Base-by-base conservation (phyloP, 2,329 filamentous ascomycete species). In the Ophiostoma montium region DNA sequence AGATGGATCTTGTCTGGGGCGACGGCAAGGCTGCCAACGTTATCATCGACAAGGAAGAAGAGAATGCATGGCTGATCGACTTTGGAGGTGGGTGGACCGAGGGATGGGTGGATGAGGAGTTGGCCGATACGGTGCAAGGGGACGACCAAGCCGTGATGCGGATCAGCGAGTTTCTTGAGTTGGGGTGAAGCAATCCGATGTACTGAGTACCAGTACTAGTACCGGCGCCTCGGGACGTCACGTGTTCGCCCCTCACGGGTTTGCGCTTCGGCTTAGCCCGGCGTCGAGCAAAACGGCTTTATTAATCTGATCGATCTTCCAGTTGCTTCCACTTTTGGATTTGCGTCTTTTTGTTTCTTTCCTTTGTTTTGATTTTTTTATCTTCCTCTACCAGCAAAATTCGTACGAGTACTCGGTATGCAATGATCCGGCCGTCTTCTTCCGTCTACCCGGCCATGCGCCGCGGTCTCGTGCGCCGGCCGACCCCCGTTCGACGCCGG, bases 391-490 rank as follows among this genome's bases (percentile, higher is more conserved):
- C 35, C 19, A 11, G 7, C 35, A 6, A 38, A 16, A 19, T 11
- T 13, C 7, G 9, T 43, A 31, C 16, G n/a, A 21, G n/a, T 9
- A 11, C 18, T 21, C 9, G 32, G 13, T 7, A 47, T 35, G 49
- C 47, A 27, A 54, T 54, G 52, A 52, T 54, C 12, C 42, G 43
- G 15, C 48, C 48, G 13, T 35, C 47, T 16, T 50, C 47, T 16
- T 45, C 35, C 39, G n/a, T 47, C 32, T 50, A 43, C 41, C 48
- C 50, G 32, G 41, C 50, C 31, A 45, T 54, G 35, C 50, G 52
- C 46, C 46, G 48, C 30, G 33, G 49, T 19, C 48, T 56, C 18
- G 52, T 45, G 35, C 48, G 51, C 31, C 48, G 48, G n/a, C 6
- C 51, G 2, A 36, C 51, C 8, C 52, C 42, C 16, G 49, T 50